phyloP scores from a whole-genome alignment of 2,329 filamentous ascomycete species.

The Neurospora crassa region DNA sequence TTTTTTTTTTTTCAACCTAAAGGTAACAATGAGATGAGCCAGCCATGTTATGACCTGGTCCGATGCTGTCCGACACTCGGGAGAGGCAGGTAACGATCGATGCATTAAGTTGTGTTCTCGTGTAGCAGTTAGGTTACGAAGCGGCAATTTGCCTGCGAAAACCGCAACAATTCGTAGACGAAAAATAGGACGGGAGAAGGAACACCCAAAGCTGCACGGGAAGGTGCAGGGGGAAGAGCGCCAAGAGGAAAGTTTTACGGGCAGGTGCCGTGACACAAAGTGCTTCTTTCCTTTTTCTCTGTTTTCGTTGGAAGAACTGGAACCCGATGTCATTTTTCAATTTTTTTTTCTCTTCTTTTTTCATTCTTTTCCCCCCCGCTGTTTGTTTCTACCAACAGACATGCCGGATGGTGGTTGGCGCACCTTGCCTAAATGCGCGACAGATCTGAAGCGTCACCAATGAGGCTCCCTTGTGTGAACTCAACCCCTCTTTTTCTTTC shows the following conservation, averaged over 20 bases:
- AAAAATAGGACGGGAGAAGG: too few relatives aligned
- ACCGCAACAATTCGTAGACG: not conserved
- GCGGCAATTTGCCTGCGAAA: not conserved
- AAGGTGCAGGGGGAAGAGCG: not conserved
- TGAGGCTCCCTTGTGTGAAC: not conserved
- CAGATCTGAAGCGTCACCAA: not conserved
- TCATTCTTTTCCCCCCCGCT: not conserved
- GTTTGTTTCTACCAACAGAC: not conserved
- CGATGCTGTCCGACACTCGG: not conserved
- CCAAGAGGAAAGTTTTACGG: not conserved
- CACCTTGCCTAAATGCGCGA: not conserved
- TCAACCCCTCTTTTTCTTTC: not conserved
- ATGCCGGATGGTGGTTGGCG: not conserved
- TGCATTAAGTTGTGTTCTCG: not conserved
- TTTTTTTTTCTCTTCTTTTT: not conserved
- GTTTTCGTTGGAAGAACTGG: not conserved
- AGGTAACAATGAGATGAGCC: not conserved
- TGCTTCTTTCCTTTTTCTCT: not conserved
- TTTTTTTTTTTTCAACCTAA: not conserved
- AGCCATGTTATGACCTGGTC: not conserved
- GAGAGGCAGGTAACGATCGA: not conserved
- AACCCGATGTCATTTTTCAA: not conserved
- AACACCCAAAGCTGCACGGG: not conserved
- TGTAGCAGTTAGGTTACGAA: not conserved
- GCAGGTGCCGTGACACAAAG: not conserved